phyloP scores from a whole-genome alignment of 2,329 filamentous ascomycete species.

The Colletotrichum sidae region DNA sequence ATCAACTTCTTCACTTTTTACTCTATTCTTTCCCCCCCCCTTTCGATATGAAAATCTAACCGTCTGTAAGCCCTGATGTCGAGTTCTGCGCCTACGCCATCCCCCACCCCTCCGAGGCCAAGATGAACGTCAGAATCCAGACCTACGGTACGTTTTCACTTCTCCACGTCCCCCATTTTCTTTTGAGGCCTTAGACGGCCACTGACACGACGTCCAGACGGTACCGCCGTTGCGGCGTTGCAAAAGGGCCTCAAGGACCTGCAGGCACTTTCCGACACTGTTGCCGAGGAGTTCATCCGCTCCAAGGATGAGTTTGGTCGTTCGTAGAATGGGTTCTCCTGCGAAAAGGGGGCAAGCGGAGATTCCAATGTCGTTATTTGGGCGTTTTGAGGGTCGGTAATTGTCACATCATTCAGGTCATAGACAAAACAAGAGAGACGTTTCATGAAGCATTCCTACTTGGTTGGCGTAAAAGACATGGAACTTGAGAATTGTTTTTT shows the following conservation, averaged over 20 bases:
- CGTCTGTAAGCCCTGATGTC: conserved; percentile 79
- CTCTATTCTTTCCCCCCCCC: no score
- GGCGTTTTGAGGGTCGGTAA: conserved; percentile 9
- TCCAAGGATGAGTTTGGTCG: conserved; percentile 35
- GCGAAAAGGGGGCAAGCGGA: not conserved
- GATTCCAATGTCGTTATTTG: not conserved
- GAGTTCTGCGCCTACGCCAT: conserved; percentile 99
- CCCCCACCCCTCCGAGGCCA: conserved; percentile 92
- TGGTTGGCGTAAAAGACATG: no score
- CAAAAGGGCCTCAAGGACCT: conserved; percentile 91
- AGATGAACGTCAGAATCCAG: conserved; percentile 98
- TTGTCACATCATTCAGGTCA: not conserved
- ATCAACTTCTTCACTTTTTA: not conserved
- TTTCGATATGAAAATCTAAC: not conserved
- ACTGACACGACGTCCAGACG: conserved; percentile 64
- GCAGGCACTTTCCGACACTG: conserved; percentile 91
- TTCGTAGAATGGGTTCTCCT: conserved; percentile 53
- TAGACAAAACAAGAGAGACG: conserved; percentile 25
- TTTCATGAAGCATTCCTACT: no score
- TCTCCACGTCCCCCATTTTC: not conserved
- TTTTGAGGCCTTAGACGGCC: not conserved
- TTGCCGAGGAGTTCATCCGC: conserved; percentile 85
- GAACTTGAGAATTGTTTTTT: not conserved
- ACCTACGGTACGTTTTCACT: conserved; percentile 79
- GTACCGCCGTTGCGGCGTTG: conserved; percentile 84